These are phyloP conservation scores for Agrocybe chaxingu DNA, from an alignment of 768 basidiomycete genomes.

Conservation along the genomic window DNA sequence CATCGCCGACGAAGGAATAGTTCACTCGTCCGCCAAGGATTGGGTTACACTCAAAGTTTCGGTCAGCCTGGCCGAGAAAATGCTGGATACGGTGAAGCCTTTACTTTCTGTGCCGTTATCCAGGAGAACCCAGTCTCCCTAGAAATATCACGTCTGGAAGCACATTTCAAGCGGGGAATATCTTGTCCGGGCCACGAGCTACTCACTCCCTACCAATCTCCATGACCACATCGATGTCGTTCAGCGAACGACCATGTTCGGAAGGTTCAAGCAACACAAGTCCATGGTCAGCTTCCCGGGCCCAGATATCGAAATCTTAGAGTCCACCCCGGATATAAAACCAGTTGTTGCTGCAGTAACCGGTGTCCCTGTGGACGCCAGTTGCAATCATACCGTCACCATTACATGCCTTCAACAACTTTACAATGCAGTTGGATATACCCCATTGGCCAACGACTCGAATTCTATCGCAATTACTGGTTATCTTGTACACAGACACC, in stretches of 20 bases:
- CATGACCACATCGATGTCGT: constrained; percentile 63
- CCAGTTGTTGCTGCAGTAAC: constrained; percentile 17
- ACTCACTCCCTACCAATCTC: constrained; percentile 56
- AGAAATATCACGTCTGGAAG: constrained; percentile 57
- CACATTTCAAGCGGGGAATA: constrained; percentile 44
- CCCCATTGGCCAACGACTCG: constrained; percentile 32
- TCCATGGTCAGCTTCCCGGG: constrained; percentile 34
- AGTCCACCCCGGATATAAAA: constrained; percentile 20
- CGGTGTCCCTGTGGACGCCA: constrained; percentile 42
- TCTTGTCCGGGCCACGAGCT: constrained; percentile 60
- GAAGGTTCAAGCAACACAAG: constrained; percentile 42
- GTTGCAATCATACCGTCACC: constrained; percentile 48
- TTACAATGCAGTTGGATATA: constrained; percentile 49
- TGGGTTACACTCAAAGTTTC: constrained; percentile 66
- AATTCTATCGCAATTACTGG: constrained; percentile 54
- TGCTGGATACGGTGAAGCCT: constrained; percentile 53
- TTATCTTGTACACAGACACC: constrained; percentile 31
- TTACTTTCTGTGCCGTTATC: not conserved
- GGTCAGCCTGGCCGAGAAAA: constrained; percentile 55
- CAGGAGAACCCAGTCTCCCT: not conserved
- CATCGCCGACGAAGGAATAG: constrained; percentile 40
- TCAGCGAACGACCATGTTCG: constrained; percentile 70
- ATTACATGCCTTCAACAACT: constrained; percentile 50
- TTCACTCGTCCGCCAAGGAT: constrained; percentile 58
- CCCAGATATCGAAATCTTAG: constrained; percentile 2